phyloP scores from a whole-genome alignment of 2,329 filamentous ascomycete species.

The Fusarium continuum region DNA sequence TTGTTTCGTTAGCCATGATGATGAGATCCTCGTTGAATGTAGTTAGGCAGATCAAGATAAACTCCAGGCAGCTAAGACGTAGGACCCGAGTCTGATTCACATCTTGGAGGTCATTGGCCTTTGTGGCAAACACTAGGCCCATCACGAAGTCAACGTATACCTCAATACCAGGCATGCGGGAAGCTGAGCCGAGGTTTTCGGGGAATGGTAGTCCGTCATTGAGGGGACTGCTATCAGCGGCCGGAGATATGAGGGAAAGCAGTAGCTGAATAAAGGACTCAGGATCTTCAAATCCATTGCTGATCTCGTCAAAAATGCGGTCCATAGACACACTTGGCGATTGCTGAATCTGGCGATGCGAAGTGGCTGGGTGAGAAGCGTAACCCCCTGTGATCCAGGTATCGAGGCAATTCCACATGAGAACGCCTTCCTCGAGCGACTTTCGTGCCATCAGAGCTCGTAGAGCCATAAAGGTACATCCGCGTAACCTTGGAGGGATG shows the following conservation, averaged over 20 bases:
- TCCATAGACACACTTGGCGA: slow-evolving; percentile 61
- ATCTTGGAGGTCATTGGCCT: slow-evolving; percentile 71
- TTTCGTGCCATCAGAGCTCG: slow-evolving; percentile 81
- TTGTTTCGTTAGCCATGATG: slow-evolving; percentile 81
- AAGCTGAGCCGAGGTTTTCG: slow-evolving; percentile 80
- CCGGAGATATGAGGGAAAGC: slow-evolving; percentile 74
- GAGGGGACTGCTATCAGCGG: slow-evolving; percentile 66
- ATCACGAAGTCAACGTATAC: slow-evolving; percentile 92
- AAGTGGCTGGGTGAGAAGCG: slow-evolving; percentile 48
- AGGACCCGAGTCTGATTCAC: slow-evolving; percentile 76
- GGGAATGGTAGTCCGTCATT: slow-evolving; percentile 86
- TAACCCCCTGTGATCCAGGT: slow-evolving; percentile 76
- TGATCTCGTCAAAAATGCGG: slow-evolving; percentile 76
- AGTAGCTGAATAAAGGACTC: slow-evolving; percentile 85
- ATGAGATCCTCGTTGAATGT: slow-evolving; percentile 96
- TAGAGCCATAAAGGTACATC: slow-evolving; percentile 83
- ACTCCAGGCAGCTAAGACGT: slow-evolving; percentile 82
- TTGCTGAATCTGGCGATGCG: slow-evolving; percentile 47
- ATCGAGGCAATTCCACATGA: slow-evolving; percentile 84
- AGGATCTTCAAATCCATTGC: slow-evolving; percentile 83
- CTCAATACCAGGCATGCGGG: slow-evolving; percentile 84
- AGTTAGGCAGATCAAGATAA: slow-evolving; percentile 79
- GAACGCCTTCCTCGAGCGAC: slow-evolving; percentile 69
- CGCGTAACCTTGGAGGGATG: slow-evolving; percentile 79
- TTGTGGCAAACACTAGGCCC: slow-evolving; percentile 77